Conservation (phyloP, 176 grass and related monocot genomes). For the Triticum timopheevii region DNA sequence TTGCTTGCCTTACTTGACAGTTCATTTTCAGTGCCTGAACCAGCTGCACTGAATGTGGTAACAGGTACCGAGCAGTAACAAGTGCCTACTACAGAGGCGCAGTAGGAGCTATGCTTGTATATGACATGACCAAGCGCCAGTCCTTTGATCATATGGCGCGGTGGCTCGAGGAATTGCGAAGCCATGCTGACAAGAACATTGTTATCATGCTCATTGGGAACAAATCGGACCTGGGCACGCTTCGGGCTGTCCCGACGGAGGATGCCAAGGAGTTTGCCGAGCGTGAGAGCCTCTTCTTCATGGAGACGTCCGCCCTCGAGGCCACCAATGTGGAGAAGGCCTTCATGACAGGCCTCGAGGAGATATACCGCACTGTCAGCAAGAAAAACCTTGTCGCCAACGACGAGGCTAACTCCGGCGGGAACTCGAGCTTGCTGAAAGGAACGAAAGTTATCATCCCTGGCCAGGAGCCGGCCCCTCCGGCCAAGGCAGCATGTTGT, state of each 20-base stretch:
- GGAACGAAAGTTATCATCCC: conserved; percentile 53
- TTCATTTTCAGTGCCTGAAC: conserved; percentile 3
- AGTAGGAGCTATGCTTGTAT: conserved; percentile 63
- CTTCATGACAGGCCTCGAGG: conserved; percentile 35
- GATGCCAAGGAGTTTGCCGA: conserved; percentile 64
- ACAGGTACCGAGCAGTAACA: conserved; percentile 69
- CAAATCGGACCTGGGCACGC: conserved; percentile 60
- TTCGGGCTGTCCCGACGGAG: conserved; percentile 43
- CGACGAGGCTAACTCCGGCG: conserved; percentile 32
- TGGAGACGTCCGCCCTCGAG: conserved; percentile 77
- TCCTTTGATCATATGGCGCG: conserved; percentile 55
- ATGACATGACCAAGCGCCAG: conserved; percentile 69
- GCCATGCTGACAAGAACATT: conserved; percentile 62
- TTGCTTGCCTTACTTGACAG: not conserved
- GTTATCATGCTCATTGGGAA: conserved; percentile 66
- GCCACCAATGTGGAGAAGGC: conserved; percentile 50
- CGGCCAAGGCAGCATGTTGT: conserved; percentile 50
- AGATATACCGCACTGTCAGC: conserved; percentile 53
- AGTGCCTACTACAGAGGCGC: conserved; percentile 69
- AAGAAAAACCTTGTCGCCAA: conserved; percentile 64
- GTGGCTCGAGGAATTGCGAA: conserved; percentile 54
- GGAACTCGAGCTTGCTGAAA: conserved; percentile 52
- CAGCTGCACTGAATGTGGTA: conserved; percentile 13
- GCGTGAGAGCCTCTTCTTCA: conserved; percentile 59
- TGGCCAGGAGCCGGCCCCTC: conserved; percentile 32